A percentile compares a stretch with the other conserved stretches of the same genome.
Evolutionary conservation across 371 early-diverging fungal species (phyloP).

Genomic region (Rozella allomycis): DNA sequence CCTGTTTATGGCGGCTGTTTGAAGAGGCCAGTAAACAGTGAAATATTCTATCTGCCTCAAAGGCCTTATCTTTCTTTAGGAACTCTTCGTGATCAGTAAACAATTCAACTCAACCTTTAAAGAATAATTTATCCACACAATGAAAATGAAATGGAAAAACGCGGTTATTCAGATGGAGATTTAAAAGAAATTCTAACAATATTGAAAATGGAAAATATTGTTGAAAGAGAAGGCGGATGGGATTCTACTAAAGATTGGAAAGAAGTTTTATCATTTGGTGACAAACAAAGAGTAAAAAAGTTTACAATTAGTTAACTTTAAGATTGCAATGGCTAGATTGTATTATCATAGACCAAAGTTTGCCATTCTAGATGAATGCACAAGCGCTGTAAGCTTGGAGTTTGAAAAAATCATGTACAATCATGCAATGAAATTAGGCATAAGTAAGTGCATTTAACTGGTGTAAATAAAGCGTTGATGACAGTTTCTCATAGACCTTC

Average conservation of each 20-base stretch:
- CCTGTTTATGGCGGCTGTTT: conserved; percentile 35
- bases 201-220: conserved; percentile 47
- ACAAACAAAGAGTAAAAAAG: conserved; percentile 70
- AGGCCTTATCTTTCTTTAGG: conserved; percentile 69
- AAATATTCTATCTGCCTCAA: conserved; percentile 71
- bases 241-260: conserved; percentile 74
- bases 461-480: no score
- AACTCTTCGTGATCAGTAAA: conserved; percentile 48
- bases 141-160: conserved; percentile 40
- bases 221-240: conserved; percentile 67
- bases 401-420: conserved; percentile 75
- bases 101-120: conserved; percentile 39
- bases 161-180: conserved; percentile 52
- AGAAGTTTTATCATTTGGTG: conserved; percentile 71
- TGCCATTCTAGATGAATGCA: conserved; percentile 56
- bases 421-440: conserved; percentile 58
- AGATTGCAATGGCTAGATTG: conserved; percentile 40
- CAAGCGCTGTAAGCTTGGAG: conserved; percentile 63
- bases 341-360: conserved; percentile 68
- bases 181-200: conserved; percentile 40
- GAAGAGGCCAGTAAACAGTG: conserved; percentile 13
- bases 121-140: conserved; percentile 68
- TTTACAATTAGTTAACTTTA: no score
- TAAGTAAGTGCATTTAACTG: no score
- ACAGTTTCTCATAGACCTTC: conserved; percentile 76